Evolutionary conservation across 768 basidiomycete species (phyloP), one percentile per base, ranked within the genome.

Genomic region (Russula ochroleuca): DNA sequence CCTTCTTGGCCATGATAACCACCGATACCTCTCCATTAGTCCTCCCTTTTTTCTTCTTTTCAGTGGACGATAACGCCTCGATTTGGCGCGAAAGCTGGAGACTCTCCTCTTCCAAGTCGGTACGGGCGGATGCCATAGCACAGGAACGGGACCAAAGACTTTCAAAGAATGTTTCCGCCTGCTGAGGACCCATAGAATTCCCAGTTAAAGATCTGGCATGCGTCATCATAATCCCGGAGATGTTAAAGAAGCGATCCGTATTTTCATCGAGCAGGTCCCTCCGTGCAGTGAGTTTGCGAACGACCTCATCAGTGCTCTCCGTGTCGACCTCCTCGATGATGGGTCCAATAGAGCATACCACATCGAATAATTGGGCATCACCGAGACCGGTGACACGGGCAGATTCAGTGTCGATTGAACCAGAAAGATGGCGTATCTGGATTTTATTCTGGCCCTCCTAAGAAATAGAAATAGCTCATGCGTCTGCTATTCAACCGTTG

Each of bases 381-480:
- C 75, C 77, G 13, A 83, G 73, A 3, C 81, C 81, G 52, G 81
- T 80, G 19, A 85, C 79, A 43, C 85, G 77, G 48, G 83, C 75
- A n/a, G 82, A 82, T 28, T 82, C 75, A 1, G 77, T 77, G 69
- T 84, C 81, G 59, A 85, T 79, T 37, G 71, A 74, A 66, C 78
- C 77, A 7, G 85, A 77, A 9, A 87, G 75, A n/a, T 76, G 75
- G 35, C 67, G 72, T 49, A 86, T 81, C 61, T 78, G 75, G 40
- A 86, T 68, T 65, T 81, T 79, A 66, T 80, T 85, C 59, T 77
- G 78, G 1, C 85, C 85, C 63, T 75, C 75, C 85, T 86, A 64
- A 21, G 43, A 38, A 8, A 43, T 25, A 14, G 31, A 31, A 28
- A 9, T 2, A 1, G 5, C 14, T 8, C 14, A 10, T 10, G 11